Evolutionary conservation across 176 grass and related monocot genomes (phyloP), one percentile per base, ranked within the genome.

Genomic region (Oryza brachyantha): DNA sequence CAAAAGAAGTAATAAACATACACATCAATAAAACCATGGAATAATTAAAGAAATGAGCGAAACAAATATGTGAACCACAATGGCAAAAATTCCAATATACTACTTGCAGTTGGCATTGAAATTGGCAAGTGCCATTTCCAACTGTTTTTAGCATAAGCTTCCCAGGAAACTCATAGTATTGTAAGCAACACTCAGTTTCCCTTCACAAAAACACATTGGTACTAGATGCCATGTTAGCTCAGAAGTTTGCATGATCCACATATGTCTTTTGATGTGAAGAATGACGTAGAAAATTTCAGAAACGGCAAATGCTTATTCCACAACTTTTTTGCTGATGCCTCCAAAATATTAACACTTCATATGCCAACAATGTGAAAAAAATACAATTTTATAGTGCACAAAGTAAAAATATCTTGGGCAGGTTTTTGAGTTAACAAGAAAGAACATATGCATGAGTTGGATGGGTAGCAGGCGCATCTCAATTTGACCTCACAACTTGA

Each of bases 1-100:
- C 28, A 77, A 36, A n/a, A 64, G 40, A 41, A 79, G 42, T 64
- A 65, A 72, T n/a, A 70, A 66, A 40, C 22, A 19, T 24, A 26
- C 8, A 45, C 2, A n/a, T 60, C 61, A 13, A 10, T 13, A 13
- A 79, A 26, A 59, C 9, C 64, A 24, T 46, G 7, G 16, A 45
- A 75, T 27, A 24, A 22, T 7, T 69, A 7, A 76, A n/a, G 7
- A 54, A 63, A 59, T 29, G 2, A 37, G 17, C 29, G 31, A 24
- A 74, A 68, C 2, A 13, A 35, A 79, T 10, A 32, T 13, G 48
- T 0, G 10, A 66, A 7, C 36, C 29, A 69, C 21, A 26, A 17
- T 34, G 21, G 37, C 14, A 74, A 39, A 80, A 6, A 70, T 0
- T 21, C 19, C 2, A n/a, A 60, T 43, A 66, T 5, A 57, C 16